Evolutionary conservation across 805 yeast species (phyloP), one percentile per base, ranked within the genome.

Genomic region (Nakazawaea ernobii): DNA sequence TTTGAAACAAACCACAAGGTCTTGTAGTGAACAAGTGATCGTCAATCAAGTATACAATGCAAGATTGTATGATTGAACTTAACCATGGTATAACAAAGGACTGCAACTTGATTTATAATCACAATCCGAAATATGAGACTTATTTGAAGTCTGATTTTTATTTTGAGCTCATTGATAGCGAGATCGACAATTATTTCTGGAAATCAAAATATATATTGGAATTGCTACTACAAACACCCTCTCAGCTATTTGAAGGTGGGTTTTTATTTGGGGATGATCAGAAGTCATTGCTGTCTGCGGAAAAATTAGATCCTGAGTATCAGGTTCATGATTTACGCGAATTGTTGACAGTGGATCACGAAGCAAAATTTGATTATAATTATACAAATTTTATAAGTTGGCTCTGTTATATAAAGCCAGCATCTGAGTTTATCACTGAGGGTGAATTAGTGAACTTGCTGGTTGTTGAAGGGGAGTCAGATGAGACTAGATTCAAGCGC

Each of bases 311-410:
- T 9, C 7, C 8, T 13, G 35, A 28, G 6, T 39, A 39, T 15
- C 7, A 10, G 26, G 29, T 39, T 28, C 15, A 28, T 14, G 43
- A 39, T 14, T 8, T 39, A 14, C 33, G 43, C 28, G n/a, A 14
- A n/a, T 39, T 15, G 26, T 20, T 39, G 7, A 29, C 43, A 9
- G 43, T 39, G 33, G 43, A 39, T 14, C 35, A 39, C 17, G 43
- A 39, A 13, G 33, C 43, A 10, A 28, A 30, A 6, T 39, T 39
- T 14, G 35, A 39, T 26, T 39, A 28, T 7, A 39, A 39, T 39
- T 39, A 28, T 24, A 39, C 28, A 28, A 15, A 13, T 6, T 29
- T 39, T 8, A 30, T 39, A 33, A 29, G 26, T 15, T 39, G 33
- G 33, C 26, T 39, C 14, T 24, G 35, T 6, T 39, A 39, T 28